Conservation (phyloP, 306 rosid genomes). For the Mimosa pudica region DNA sequence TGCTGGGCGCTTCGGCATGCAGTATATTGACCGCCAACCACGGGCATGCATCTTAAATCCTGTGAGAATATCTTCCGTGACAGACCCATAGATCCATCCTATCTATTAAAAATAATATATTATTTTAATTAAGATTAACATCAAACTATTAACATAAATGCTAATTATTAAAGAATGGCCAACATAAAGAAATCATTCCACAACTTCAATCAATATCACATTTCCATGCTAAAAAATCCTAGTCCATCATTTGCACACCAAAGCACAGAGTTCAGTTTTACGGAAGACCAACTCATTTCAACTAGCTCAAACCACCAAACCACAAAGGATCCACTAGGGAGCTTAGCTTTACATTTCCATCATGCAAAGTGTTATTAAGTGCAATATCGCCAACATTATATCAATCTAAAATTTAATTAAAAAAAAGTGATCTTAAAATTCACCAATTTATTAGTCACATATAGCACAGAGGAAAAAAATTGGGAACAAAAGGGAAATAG, state of each 20-base stretch:
- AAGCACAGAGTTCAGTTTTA: too few relatives aligned
- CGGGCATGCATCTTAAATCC: slow-evolving; percentile 99
- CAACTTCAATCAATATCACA: too few relatives aligned
- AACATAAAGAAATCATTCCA: background rate
- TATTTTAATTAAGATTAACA: slow-evolving; percentile 1
- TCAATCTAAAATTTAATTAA: background rate
- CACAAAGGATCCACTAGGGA: background rate
- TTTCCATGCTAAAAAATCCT: too few relatives aligned
- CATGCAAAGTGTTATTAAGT: background rate
- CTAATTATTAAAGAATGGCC: background rate
- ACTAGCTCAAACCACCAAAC: background rate
- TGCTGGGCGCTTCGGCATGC: slow-evolving; percentile 89
- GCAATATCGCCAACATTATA: background rate
- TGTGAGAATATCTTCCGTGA: slow-evolving; percentile 97
- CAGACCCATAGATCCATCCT: slow-evolving; percentile 99
- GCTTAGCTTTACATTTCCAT: background rate
- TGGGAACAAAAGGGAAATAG: background rate
- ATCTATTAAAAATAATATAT: slow-evolving; percentile 58
- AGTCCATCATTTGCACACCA: too few relatives aligned
- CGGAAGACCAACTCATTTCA: too few relatives aligned
- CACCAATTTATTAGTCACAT: background rate
- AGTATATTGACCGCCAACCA: slow-evolving; percentile 95
- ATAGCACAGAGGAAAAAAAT: background rate
- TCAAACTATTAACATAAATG: slow-evolving; percentile 2
- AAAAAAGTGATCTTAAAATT: slow-evolving; percentile 7